Evolutionary conservation across 73 alveolate genomes (phyloP).

Genomic region (Tetrahymena malaccensis): DNA sequence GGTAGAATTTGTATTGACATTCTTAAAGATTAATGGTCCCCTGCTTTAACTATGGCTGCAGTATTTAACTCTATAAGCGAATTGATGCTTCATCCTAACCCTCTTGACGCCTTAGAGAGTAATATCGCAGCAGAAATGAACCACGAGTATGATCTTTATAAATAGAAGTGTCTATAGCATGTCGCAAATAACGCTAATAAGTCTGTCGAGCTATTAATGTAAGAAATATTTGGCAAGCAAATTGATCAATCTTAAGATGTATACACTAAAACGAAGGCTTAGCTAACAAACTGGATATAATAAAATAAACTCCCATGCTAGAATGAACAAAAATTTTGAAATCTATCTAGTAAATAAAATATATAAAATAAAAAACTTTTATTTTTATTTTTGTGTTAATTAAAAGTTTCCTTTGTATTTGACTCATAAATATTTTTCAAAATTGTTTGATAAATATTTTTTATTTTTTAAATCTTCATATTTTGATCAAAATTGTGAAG

Average conservation of each 20-base stretch:
- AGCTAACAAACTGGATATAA: not conserved
- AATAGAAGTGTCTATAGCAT: not conserved
- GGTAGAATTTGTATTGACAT: constrained; percentile 34
- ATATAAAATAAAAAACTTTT: too few species aligned
- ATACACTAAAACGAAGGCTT: not conserved
- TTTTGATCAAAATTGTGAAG: too few species aligned
- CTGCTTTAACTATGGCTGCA: constrained; percentile 31
- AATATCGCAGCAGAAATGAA: constrained; percentile 38
- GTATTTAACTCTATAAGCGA: constrained; percentile 11
- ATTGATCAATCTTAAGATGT: not conserved
- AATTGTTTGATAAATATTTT: too few species aligned
- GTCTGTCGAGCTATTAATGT: not conserved
- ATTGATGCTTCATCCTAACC: constrained; percentile 40
- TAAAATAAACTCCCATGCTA: not conserved
- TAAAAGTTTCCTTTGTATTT: too few species aligned
- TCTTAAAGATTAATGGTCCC: constrained; percentile 22
- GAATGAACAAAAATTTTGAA: not conserved
- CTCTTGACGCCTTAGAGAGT: constrained; percentile 42
- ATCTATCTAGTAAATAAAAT: too few species aligned
- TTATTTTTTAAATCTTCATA: too few species aligned
- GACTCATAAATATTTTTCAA: too few species aligned
- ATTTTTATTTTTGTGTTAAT: too few species aligned
- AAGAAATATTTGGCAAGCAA: constrained; percentile 5
- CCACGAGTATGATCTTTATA: constrained; percentile 1
- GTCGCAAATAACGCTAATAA: constrained; percentile 7